phyloP scores from a whole-genome alignment of 768 basidiomycete species.

The Leucosporidium yakuticum region DNA sequence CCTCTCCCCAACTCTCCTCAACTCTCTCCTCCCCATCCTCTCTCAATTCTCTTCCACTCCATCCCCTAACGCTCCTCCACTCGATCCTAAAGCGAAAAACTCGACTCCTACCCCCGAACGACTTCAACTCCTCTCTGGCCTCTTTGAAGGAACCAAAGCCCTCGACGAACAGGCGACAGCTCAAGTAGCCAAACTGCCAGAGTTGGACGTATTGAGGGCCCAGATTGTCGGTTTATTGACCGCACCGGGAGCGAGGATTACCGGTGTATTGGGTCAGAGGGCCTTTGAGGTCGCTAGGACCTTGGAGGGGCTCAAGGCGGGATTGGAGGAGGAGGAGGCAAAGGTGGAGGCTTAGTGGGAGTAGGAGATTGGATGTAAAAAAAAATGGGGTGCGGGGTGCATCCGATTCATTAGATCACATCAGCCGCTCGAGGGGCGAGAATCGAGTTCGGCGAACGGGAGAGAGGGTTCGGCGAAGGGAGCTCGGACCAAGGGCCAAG shows the following conservation, averaged over 20 bases:
- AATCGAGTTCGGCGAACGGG: too few species aligned
- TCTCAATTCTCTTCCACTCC: slow-evolving; percentile 47
- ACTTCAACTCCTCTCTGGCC: slow-evolving; percentile 65
- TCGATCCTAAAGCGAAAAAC: background rate
- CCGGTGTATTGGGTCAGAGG: slow-evolving; percentile 54
- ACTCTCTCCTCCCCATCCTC: slow-evolving; percentile 61
- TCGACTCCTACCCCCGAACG: background rate
- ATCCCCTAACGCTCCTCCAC: background rate
- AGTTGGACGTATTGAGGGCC: slow-evolving; percentile 66
- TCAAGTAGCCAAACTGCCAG: slow-evolving; percentile 66
- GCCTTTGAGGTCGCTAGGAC: slow-evolving; percentile 58
- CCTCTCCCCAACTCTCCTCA: slow-evolving; percentile 67
- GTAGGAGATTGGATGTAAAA: too few species aligned
- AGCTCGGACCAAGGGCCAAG: too few species aligned
- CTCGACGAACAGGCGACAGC: slow-evolving; percentile 53
- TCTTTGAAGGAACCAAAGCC: slow-evolving; percentile 71
- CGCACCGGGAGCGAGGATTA: slow-evolving; percentile 65
- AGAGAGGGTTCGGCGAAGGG: too few species aligned
- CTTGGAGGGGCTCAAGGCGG: slow-evolving; percentile 65
- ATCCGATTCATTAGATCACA: too few species aligned
- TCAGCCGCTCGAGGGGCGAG: too few species aligned
- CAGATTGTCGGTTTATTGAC: slow-evolving; percentile 81
- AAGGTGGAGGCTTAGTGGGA: too few species aligned
- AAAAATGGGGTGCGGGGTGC: too few species aligned
- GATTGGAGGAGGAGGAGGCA: slow-evolving; percentile 51